These are phyloP conservation scores for Kluyveromyces wickerhamii DNA, from an alignment of 805 yeast species.

Conservation along the genomic window DNA sequence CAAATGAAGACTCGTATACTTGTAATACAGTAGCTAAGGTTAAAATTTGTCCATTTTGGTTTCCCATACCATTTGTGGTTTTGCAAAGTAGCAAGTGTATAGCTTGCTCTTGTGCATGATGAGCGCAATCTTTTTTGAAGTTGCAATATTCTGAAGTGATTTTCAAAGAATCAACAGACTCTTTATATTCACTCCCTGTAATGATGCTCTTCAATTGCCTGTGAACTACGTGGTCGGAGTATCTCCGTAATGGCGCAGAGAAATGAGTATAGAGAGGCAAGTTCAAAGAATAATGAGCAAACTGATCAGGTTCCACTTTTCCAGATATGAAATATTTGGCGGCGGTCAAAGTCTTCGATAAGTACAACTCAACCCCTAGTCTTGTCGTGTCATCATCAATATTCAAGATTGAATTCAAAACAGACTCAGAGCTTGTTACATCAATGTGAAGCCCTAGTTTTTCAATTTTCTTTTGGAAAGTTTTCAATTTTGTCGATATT, in stretches of 20 bases:
- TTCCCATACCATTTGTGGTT: constrained; percentile 66
- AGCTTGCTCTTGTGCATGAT: constrained; percentile 89
- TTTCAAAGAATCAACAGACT: constrained; percentile 62
- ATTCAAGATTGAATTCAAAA: constrained; percentile 61
- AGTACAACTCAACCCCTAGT: constrained; percentile 66
- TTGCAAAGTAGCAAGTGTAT: constrained; percentile 80
- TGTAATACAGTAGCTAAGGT: constrained; percentile 83
- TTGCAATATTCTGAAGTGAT: constrained; percentile 88
- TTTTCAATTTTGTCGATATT: constrained; percentile 68
- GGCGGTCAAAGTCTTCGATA: constrained; percentile 74
- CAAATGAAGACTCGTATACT: constrained; percentile 94
- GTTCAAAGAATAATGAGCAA: constrained; percentile 74
- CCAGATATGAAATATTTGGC: constrained; percentile 89
- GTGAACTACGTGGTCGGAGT: constrained; percentile 88
- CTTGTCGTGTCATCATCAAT: constrained; percentile 57
- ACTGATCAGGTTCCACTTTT: constrained; percentile 67
- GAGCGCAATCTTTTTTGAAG: constrained; percentile 91
- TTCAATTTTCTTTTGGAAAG: constrained; percentile 63
- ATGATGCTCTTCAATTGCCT: constrained; percentile 75
- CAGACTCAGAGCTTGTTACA: constrained; percentile 59
- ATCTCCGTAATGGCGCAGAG: constrained; percentile 86
- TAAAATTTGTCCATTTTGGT: constrained; percentile 69
- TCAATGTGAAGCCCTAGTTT: constrained; percentile 64
- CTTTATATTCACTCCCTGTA: constrained; percentile 34
- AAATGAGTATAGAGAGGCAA: constrained; percentile 87